Conservation (phyloP, 1,284 basidiomycete species). For the Rhodotorula sp. region DNA sequence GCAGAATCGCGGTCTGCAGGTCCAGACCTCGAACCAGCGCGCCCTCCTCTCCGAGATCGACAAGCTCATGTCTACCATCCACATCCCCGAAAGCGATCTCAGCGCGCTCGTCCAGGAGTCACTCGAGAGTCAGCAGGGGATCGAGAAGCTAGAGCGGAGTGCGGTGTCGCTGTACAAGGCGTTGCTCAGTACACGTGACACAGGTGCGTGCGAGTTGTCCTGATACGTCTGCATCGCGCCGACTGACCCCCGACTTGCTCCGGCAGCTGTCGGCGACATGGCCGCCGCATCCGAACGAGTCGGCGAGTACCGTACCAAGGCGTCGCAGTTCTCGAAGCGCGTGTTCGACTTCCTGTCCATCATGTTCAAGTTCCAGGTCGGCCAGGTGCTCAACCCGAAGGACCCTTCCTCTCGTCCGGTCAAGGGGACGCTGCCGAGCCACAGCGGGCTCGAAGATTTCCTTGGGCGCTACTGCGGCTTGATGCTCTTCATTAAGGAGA, state of each 20-base stretch:
- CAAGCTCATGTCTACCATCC: constrained; percentile 85
- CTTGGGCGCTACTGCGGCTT: constrained; percentile 85
- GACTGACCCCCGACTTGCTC: too few species aligned
- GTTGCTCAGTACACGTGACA: constrained; percentile 82
- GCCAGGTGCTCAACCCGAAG: constrained; percentile 59
- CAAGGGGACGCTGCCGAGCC: constrained; percentile 57
- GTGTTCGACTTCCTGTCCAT: constrained; percentile 83
- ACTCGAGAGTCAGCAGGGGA: constrained; percentile 71
- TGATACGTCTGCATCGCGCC: too few species aligned
- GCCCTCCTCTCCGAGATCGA: constrained; percentile 76
- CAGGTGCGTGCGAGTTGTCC: constrained; percentile 63
- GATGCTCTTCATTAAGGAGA: constrained; percentile 91
- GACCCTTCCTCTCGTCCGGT: not conserved
- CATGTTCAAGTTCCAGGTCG: constrained; percentile 81
- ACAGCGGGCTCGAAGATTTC: constrained; percentile 72
- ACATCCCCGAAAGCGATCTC: constrained; percentile 77
- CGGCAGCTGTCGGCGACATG: constrained; percentile 65
- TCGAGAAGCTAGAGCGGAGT: constrained; percentile 75
- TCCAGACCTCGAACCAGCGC: constrained; percentile 94
- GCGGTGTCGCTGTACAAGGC: constrained; percentile 92
- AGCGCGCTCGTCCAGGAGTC: constrained; percentile 79
- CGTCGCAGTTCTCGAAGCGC: constrained; percentile 86
- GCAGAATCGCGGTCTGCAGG: constrained; percentile 93
- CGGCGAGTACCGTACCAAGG: constrained; percentile 82
- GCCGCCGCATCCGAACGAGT: constrained; percentile 84